Conservation (phyloP, 169 alveolate genomes). For the Plasmodium vivax region DNA sequence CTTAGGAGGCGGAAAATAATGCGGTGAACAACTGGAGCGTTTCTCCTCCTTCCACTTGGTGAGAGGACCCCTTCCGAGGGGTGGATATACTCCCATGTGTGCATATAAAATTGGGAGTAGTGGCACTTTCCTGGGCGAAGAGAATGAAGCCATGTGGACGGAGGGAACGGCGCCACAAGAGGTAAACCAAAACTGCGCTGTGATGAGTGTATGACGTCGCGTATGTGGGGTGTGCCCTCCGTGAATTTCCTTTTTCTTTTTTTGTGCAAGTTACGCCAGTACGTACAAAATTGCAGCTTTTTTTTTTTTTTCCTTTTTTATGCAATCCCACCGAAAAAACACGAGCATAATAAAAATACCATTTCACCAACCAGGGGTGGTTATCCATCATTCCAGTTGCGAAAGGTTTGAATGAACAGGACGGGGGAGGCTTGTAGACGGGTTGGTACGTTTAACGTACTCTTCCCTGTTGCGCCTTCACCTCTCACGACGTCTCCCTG, state of each 20-base stretch:
- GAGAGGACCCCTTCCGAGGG: not conserved
- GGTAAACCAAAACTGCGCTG: not conserved
- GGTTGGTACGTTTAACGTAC: not conserved
- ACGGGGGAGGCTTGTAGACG: not conserved
- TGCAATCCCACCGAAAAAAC: not conserved
- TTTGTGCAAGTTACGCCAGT: not conserved
- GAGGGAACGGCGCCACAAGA: not conserved
- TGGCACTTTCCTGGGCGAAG: not conserved
- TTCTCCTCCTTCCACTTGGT: not conserved
- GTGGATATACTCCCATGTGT: not conserved
- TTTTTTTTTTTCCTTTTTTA: not conserved
- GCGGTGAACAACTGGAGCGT: not conserved
- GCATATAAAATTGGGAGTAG: not conserved
- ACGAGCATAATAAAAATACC: not conserved
- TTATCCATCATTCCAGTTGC: not conserved
- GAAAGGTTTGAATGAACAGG: not conserved
- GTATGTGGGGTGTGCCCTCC: not conserved
- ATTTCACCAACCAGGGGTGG: not conserved
- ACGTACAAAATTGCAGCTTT: not conserved
- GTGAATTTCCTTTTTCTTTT: not conserved
- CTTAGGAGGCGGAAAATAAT: not conserved
- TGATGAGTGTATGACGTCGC: not conserved
- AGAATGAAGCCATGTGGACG: not conserved
- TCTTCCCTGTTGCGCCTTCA: not conserved
- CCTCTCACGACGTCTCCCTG: not conserved